Base-by-base conservation (phyloP, 345 rosid genomes). In the Gossypium turneri region DNA sequence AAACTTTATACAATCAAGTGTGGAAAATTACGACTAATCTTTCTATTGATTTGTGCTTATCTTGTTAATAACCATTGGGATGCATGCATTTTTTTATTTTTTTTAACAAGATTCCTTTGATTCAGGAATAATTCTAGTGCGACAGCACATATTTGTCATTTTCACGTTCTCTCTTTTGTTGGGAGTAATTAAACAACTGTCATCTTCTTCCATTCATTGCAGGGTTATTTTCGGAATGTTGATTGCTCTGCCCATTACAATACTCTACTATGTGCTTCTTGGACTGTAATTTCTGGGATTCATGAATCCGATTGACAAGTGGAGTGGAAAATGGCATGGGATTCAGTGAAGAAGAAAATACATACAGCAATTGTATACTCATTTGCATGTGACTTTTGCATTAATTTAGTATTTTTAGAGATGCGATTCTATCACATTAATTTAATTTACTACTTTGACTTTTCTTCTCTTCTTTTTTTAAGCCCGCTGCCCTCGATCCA, bases 271-370 rank as follows among this genome's bases (percentile, higher is more conserved):
- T 6, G 55, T 67, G 71, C 71, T 67, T 20, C 71, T 67, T 12
- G 71, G 71, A 45, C 71, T 67, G 20, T 67, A 67, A 67, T 45
- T 67, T 45, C 71, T 67, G 71, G 71, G 71, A 67, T 22, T 29
- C 29, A 61, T 27, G 66, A 66, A 34, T 17, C 67, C 12, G 47
- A 41, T 62, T 34, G 67, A 15, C 44, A 29, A 19, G 20, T 64
- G 68, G 10, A 12, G 7, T 43, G 70, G 47, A 67, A 67, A 22
- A 22, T 47, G 71, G 19, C 71, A 20, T 45, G 19, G 71, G 38
- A 67, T 67, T 67, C 71, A 67, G 55, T 45, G 71, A 67, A 45
- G 38, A 47, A 15, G 38, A 67, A 45, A 44, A 45, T 67, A 12
- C 25, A 45, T 45, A 12, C 25, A 20, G 71, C 19, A 45, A 67